Evolutionary conservation across 2,329 filamentous ascomycete species (phyloP), one percentile per base, ranked within the genome.

Genomic region (Aspergillus versicolor): DNA sequence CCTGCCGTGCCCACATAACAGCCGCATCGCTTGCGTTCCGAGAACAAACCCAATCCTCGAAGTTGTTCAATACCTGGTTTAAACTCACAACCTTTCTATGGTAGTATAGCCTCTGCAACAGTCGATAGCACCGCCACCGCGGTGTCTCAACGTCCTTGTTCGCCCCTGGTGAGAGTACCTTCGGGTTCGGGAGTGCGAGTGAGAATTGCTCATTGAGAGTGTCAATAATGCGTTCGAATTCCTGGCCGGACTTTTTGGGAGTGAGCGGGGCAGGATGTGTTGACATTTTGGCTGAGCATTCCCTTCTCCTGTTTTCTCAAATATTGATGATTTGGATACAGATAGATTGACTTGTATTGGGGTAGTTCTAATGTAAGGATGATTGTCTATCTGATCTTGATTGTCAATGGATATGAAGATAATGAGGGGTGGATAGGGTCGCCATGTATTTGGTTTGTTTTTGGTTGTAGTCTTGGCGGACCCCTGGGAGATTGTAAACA

Each of bases 231-330:
- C 63, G 49, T 17, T 63, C 52, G 41, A 73, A 61, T 34, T 65
- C 62, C 32, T 60, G 44, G n/a, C 65, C 65, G 37, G 54, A 65
- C 32, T 58, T 65, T 12, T 61, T 50, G 32, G 70, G 68, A 17
- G 69, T 72, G n/a, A 41, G 53, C n/a, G 59, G 53, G 24, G 38
- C 27, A 62, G 43, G 40, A n/a, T 13, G 37, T 85, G 85, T 77
- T 89, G 90, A 67, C 87, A 87, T 1, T 83, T 82, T 37, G 24
- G 15, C 17, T 12, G 37, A 2, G 41, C 41, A 27, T 34, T 45
- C 11, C 19, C 27, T 32, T n/a, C 9, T 30, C n/a, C 13, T 19
- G 13, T 11, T 11, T 17, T 45, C 41, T 43, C n/a, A 44, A 24
- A 22, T 15, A 24, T n/a, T 4, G n/a, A 12, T 15, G 11, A 22